Evolutionary conservation across 129 eudicot species (phyloP), one percentile per base, ranked within the genome.

Genomic region (Tagetes erecta): DNA sequence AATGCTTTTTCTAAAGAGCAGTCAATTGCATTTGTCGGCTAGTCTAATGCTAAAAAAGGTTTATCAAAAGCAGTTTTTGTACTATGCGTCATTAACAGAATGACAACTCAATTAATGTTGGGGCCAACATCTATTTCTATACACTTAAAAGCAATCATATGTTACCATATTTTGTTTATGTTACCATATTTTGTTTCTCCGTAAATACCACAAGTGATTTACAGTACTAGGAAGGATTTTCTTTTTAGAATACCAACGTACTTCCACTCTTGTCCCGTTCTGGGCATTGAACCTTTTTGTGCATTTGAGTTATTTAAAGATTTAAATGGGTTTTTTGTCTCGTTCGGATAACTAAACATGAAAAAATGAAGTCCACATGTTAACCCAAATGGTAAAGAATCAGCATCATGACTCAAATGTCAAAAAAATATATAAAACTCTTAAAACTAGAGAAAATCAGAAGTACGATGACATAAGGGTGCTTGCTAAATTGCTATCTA

Each of bases 91-190:
- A 67, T 66, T 38, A 51, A 42, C 20, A 30, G 9, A 13, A 30
- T 20, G 27, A 20, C 27, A 20, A 20, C 27, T 20, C 6, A 7
- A 13, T 53, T 13, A 7, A 0, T 57, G 36, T 73, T 73, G 58
- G 20, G 58, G 77, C 20, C 57, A 49, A 37, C 11, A 74, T 63
- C 78, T 57, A 47, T 64, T 34, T 37, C 31, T 63, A 60, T 45
- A n/a, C 13, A 73, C 33, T 3, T 31, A 45, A 38, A 60, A 73
- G 35, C 49, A 46, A 35, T 13, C 37, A 4, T 59, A 34, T 34
- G 12, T 59, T 33, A 34, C 8, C 41, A 30, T 56, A 56, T 27
- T 30, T 56, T 56, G n/a, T 33, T 58, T 58, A 34, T 34, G 12
- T 59, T 33, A 34, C 8, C 41, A 30, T 56, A 56, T 27, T 30